Evolutionary conservation across 371 early-diverging fungal species (phyloP), one percentile per base, ranked within the genome.

Genomic region (Funneliformis caledonium): DNA sequence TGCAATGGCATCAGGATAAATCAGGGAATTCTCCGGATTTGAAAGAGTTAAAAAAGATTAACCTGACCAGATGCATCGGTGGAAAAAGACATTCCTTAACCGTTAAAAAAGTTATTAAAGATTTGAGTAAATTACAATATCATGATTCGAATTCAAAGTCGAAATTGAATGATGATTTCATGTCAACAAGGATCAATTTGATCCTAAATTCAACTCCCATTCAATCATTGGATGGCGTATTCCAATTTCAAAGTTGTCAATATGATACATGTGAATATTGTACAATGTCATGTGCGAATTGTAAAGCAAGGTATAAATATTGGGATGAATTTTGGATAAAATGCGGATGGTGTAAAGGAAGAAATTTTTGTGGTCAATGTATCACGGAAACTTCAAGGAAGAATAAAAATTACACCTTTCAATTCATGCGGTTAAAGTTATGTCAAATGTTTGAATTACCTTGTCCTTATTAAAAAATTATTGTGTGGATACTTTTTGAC

Each of bases 261-360:
- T 5, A 42, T 74, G 22, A 19, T 31, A 52, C 14, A 12, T 74
- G 75, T 22, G 56, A 59, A 60, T 37, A 2, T 16, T 74, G 75
- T 59, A 74, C 59, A 22, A 14, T 59, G 9, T 37, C 26, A 37
- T 74, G 75, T 59, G 59, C 19, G 5, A 6, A 9, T 33, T 74
- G 75, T 59, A 56, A 37, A 33, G 37, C 43, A 37, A 74, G 59
- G 59, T 74, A 74, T 59, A 74, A 74, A 59, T 74, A 74, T 74
- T 74, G 75, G 75, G 75, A 74, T 33, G 43, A 60, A 60, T 56
- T 74, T 56, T 74, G 75, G 75, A 74, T 74, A 59, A 60, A 52
- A 43, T 74, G 75, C 59, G 60, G 75, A 33, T 74, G 75, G 75
- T 74, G 75, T 60, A 74, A 43, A 59, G 43, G 59, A 33, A 74